Evolutionary conservation across 495 filamentous ascomycete species (phyloP), one percentile per base, ranked within the genome.

Genomic region (Penicillium argentinense): DNA sequence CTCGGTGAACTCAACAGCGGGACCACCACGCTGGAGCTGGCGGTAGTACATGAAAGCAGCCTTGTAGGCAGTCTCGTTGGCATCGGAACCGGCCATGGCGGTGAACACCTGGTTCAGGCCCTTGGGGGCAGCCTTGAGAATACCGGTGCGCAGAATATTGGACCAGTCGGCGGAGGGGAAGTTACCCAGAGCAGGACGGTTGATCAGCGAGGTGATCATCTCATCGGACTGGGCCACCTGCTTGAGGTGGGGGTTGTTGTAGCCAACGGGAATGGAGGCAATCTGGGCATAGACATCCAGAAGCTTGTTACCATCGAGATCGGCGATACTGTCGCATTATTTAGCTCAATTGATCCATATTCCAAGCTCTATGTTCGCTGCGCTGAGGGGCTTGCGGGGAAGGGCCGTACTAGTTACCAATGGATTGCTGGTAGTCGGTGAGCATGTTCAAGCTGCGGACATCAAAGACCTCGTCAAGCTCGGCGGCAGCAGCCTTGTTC

Each of bases 11-110:
- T 91, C 89, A 22, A 87, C 87, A 36, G 85, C 60, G 46, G 78
- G 66, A 18, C 91, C 91, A 56, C 93, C 93, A 53, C 93, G 88
- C 71, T 96, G 83, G 32, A 84, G 80, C 63, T 91, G 89, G 17
- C 91, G 86, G 51, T 86, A 86, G 82, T 88, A 98, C 85, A 98
- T 98, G 77, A 97, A 97, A 44, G 93, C 93, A 27, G 93, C 93
- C 70, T 98, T 98, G 79, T 91, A 99, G 39, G 95, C 95, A n/a
- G 89, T 90, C 71, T 99, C 95, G 75, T 97, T 97, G 67, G 93
- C 95, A 63, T 98, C 93, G 7, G 90, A 96, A 54, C 93, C 93
- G 41, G 92, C 83, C 82, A 91, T 89, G 55, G 86, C 92, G 18
- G 93, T 98, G 79, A 97, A 97, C 57, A 98, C 93, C 68, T 97